Evolutionary conservation across 140 eudicot species (phyloP).

Genomic region (Stevia rebaudiana): DNA sequence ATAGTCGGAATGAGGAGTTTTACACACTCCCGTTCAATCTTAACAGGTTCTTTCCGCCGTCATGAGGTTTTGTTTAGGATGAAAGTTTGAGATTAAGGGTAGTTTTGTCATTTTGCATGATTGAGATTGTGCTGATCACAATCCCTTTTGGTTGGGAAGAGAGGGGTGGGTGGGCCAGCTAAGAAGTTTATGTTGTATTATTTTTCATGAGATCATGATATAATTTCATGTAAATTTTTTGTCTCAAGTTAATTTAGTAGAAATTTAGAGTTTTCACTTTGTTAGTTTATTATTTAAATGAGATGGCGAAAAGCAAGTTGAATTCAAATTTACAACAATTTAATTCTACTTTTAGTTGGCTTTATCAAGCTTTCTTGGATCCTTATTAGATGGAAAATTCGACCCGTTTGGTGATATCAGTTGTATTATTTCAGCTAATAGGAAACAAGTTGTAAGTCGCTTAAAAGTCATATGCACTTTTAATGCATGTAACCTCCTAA

Average conservation of each 20-base stretch:
- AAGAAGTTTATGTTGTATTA: constrained; percentile 7
- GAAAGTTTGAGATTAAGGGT: neutral
- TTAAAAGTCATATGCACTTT: neutral
- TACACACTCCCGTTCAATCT: constrained; percentile 99
- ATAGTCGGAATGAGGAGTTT: constrained; percentile 93
- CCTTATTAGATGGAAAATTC: neutral
- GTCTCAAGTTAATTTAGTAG: constrained; percentile 2
- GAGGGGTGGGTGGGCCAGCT: neutral
- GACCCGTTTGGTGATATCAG: neutral
- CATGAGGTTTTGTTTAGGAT: constrained; percentile 28
- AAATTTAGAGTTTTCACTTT: neutral
- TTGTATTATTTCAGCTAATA: neutral
- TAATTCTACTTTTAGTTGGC: no score
- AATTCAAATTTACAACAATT: no score
- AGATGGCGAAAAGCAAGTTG: no score
- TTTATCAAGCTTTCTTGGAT: neutral
- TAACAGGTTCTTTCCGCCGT: constrained; percentile 98
- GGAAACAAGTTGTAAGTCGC: neutral
- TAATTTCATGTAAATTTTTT: constrained; percentile 36
- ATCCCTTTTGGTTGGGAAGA: constrained; percentile 19
- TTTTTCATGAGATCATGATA: constrained; percentile 39
- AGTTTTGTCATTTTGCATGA: constrained; percentile 29
- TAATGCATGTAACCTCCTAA: neutral
- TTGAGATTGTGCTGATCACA: constrained; percentile 44
- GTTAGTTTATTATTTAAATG: neutral